Percentiles rank a stretch among this genome's conserved stretches.
These are phyloP conservation scores for Cercospora berteroae DNA, from an alignment of 2,329 filamentous ascomycete genomes.

Conservation along the genomic window DNA sequence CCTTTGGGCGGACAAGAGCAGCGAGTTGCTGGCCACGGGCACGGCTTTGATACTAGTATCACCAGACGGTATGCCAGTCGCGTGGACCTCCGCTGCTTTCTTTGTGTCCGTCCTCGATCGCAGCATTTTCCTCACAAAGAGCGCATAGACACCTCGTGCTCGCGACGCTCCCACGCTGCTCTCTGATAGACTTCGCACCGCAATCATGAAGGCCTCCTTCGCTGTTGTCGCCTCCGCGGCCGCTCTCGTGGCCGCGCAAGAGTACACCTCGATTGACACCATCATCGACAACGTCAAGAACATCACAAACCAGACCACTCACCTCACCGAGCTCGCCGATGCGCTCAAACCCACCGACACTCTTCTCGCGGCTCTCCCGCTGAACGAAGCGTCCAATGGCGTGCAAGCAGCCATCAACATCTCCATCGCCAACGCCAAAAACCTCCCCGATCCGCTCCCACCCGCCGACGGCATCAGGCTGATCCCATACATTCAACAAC, in stretches of 20 bases:
- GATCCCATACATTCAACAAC: constrained; percentile 13
- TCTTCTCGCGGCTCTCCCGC: constrained; percentile 4
- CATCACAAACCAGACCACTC: constrained; percentile 14
- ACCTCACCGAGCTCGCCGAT: constrained; percentile 6
- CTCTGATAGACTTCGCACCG: background rate
- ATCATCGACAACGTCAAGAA: constrained; percentile 17
- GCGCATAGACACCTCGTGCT: background rate
- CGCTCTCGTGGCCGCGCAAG: background rate
- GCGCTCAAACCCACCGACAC: constrained; percentile 1
- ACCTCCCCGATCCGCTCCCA: constrained; percentile 4
- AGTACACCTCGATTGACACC: constrained; percentile 10
- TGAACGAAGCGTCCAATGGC: constrained; percentile 5
- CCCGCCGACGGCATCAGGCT: constrained; percentile 13
- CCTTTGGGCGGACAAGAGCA: background rate
- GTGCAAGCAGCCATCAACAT: constrained; percentile 15
- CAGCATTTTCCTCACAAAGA: background rate
- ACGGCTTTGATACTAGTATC: background rate
- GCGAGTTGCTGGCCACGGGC: background rate
- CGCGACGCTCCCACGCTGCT: background rate
- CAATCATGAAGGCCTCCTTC: background rate
- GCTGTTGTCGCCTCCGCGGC: background rate
- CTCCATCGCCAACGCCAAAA: constrained; percentile 11
- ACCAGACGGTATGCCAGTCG: background rate
- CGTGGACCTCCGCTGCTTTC: background rate
- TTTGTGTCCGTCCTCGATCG: constrained; percentile 1